Base-by-base conservation (phyloP, 2,329 filamentous ascomycete genomes). In the Bipolaris victoriae region DNA sequence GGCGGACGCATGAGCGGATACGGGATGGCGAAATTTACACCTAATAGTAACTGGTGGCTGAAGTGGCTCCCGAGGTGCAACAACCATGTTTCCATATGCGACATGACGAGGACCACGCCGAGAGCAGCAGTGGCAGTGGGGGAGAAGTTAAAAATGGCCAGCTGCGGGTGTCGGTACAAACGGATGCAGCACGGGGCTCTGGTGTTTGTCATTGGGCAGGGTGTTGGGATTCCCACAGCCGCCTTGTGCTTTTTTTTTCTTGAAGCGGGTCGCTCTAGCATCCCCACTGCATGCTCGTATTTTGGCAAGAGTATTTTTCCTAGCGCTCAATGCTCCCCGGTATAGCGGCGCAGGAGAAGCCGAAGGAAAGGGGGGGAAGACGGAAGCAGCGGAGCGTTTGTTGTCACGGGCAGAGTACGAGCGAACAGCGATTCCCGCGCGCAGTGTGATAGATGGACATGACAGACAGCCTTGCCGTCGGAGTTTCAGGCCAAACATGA, bases 231-330 rank as follows among this genome's bases (percentile, higher is more conserved):
- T 55, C 46, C 49, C 53, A 52, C 59, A 36, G 35, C 20, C 36
- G 40, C 44, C 22, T 36, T 29, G 56, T 58, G 55, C 60, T 57
- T 41, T 49, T 57, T 46, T 31, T 31, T 31, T 29, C 29, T 31
- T 44, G 33, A 46, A 46, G 61, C 61, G 63, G 63, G 61, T 51
- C 61, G 26, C 39, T 49, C 33, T 57, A 53, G 35, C 18, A 59
- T 55, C 58, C 57, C 66, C 64, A 66, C 64, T 36, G 36, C 44
- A 46, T 33, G 49, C 62, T 64, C 65, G 61, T 64, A 58, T 62
- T 59, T 53, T 57, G 55, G 54, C 51, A 50, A 50, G 13, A 45
- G 26, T 43, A 56, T 52, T 54, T 43, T 61, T 63, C 52, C 44
- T 66, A 62, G 63, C 63, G 64, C 41, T 55, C 36, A 37, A 39